Evolutionary conservation across 768 basidiomycete genomes (phyloP).

Genomic region (Bullera alba): DNA sequence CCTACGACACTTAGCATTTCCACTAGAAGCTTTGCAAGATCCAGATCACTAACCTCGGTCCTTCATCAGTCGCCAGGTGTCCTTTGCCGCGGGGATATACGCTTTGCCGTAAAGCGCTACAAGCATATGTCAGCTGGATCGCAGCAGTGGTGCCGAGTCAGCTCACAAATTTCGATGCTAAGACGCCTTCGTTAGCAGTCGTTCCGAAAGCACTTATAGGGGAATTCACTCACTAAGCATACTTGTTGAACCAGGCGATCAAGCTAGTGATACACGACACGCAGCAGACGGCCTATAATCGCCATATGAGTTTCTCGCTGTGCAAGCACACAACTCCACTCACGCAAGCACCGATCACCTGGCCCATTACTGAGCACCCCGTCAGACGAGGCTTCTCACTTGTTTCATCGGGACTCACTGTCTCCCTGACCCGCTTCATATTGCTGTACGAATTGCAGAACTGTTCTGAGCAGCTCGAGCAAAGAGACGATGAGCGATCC

Average conservation of each 20-base stretch:
- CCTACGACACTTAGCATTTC: slow-evolving; percentile 19
- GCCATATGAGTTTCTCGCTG: neutral
- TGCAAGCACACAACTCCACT: too few relatives aligned
- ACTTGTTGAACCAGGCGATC: slow-evolving; percentile 77
- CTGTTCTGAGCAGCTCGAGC: slow-evolving; percentile 60
- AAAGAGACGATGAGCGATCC: slow-evolving; percentile 76
- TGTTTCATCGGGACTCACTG: slow-evolving; percentile 23
- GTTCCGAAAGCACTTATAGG: neutral
- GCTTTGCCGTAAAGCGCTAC: slow-evolving; percentile 72
- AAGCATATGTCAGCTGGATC: slow-evolving; percentile 2
- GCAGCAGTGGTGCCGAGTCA: neutral
- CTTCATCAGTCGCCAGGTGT: slow-evolving; percentile 70
- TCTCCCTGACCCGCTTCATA: slow-evolving; percentile 42
- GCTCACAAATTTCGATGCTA: slow-evolving; percentile 59
- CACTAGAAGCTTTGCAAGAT: neutral
- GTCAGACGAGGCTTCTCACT: neutral
- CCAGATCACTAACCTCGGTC: slow-evolving; percentile 56
- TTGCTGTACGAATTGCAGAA: slow-evolving; percentile 50
- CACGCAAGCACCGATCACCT: slow-evolving; percentile 63
- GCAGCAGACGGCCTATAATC: slow-evolving; percentile 58
- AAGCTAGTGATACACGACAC: slow-evolving; percentile 62
- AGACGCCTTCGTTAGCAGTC: neutral
- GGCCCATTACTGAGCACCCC: slow-evolving; percentile 56
- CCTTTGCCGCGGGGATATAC: slow-evolving; percentile 64
- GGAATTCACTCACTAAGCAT: slow-evolving; percentile 34